Percentiles rank a stretch among this genome's conserved stretches.
phyloP scores from a whole-genome alignment of 2,329 filamentous ascomycete genomes.

The Nannizziopsis arthrosporioides region DNA sequence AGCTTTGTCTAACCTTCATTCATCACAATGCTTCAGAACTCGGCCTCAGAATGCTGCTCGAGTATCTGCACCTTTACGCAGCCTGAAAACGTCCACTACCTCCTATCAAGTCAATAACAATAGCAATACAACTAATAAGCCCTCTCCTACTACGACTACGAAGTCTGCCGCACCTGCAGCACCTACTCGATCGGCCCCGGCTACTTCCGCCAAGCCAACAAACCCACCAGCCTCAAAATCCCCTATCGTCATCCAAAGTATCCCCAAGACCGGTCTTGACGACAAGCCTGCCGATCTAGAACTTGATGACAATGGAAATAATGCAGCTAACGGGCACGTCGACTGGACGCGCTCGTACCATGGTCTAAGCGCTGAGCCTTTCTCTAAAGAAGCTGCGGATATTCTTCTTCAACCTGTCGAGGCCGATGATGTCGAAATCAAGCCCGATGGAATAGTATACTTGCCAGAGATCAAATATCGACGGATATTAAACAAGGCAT shows the following conservation, averaged over 20 bases:
- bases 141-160: constrained; percentile 1
- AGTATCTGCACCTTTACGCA: constrained; percentile 8
- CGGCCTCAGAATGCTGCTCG: background rate
- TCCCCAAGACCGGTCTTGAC: constrained; percentile 29
- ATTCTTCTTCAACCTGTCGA: constrained; percentile 57
- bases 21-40: background rate
- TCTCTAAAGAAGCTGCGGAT: constrained; percentile 56
- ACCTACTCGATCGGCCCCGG: background rate
- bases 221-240: constrained; percentile 12
- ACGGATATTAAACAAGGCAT: constrained; percentile 74
- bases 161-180: background rate
- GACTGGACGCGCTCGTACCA: constrained; percentile 82
- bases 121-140: background rate
- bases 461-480: constrained; percentile 97
- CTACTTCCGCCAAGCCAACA: constrained; percentile 11
- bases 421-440: constrained; percentile 78
- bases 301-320: constrained; percentile 13
- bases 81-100: constrained; percentile 11
- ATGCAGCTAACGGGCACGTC: constrained; percentile 36
- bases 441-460: constrained; percentile 93
- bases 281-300: constrained; percentile 28
- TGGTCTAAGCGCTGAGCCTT: constrained; percentile 59
- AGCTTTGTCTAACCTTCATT: background rate
- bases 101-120: constrained; percentile 12
- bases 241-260: constrained; percentile 25